These are phyloP conservation scores for Trichophyton mentagrophytes DNA, from an alignment of 2,329 filamentous ascomycete genomes.

Conservation along the genomic window DNA sequence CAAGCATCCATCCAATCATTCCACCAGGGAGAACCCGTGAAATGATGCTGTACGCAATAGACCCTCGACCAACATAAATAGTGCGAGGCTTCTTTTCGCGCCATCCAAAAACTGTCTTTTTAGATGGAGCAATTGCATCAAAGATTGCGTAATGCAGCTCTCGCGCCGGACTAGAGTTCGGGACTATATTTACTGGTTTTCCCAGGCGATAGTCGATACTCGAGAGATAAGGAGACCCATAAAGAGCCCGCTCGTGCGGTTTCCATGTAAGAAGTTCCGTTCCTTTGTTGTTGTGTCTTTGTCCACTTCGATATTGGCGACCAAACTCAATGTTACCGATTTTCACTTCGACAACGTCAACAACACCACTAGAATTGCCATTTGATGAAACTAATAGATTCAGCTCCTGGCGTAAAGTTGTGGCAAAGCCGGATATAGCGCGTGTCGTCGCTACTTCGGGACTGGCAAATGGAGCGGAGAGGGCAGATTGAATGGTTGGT, in stretches of 20 bases:
- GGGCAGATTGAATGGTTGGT: slow-evolving; percentile 34
- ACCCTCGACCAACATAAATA: slow-evolving; percentile 72
- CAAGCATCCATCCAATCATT: slow-evolving; percentile 89
- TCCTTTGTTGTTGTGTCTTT: slow-evolving; percentile 33
- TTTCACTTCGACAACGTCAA: slow-evolving; percentile 76
- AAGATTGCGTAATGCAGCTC: slow-evolving; percentile 80
- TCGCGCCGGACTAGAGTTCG: slow-evolving; percentile 57
- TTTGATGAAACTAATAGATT: slow-evolving; percentile 44
- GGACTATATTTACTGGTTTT: slow-evolving; percentile 25
- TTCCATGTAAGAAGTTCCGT: slow-evolving; percentile 50
- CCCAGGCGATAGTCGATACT: slow-evolving; percentile 31
- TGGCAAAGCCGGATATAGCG: slow-evolving; percentile 74
- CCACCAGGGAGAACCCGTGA: slow-evolving; percentile 65
- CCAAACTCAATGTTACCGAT: slow-evolving; percentile 83
- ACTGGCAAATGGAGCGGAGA: slow-evolving; percentile 39
- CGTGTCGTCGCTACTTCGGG: slow-evolving; percentile 77
- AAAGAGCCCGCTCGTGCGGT: slow-evolving; percentile 41
- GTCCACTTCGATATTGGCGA: slow-evolving; percentile 39
- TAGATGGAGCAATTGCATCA: slow-evolving; percentile 58
- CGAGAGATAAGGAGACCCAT: slow-evolving; percentile 31
- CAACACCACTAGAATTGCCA: slow-evolving; percentile 24
- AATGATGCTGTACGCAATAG: slow-evolving; percentile 71
- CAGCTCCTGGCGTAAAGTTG: slow-evolving; percentile 68
- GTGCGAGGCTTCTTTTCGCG: slow-evolving; percentile 37
- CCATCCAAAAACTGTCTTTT: slow-evolving; percentile 29